These are phyloP conservation scores for Pyrenophora seminiperda DNA, from an alignment of 2,329 filamentous ascomycete genomes.

Conservation along the genomic window DNA sequence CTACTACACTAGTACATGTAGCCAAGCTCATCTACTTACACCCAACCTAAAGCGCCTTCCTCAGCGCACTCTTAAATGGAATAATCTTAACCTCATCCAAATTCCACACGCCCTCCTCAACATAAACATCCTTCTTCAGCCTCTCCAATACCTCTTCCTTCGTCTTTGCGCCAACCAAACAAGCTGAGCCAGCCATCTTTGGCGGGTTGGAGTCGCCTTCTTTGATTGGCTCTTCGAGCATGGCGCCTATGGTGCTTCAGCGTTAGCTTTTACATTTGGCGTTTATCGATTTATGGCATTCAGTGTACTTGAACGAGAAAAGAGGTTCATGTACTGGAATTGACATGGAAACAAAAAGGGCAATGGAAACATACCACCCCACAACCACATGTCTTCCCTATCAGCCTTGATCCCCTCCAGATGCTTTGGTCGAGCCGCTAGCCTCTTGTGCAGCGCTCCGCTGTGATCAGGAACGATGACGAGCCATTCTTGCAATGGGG, in stretches of 20 bases:
- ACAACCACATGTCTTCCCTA: constrained; percentile 42
- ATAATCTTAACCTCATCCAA: constrained; percentile 55
- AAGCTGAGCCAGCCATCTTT: constrained; percentile 74
- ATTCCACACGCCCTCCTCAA: constrained; percentile 78
- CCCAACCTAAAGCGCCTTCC: constrained; percentile 47
- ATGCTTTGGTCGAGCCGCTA: constrained; percentile 50
- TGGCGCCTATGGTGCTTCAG: constrained; percentile 30
- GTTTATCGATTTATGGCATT: too few relatives aligned
- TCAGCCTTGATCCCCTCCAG: constrained; percentile 38
- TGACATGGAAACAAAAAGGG: neutral
- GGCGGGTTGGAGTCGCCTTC: constrained; percentile 63
- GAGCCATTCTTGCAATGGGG: constrained; percentile 54
- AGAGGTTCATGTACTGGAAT: too few relatives aligned
- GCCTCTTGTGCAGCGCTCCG: constrained; percentile 50
- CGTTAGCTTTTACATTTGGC: too few relatives aligned
- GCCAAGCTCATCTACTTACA: too few relatives aligned
- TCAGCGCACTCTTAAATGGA: constrained; percentile 55
- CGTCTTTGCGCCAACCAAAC: constrained; percentile 69
- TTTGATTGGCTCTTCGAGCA: constrained; percentile 52
- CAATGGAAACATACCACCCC: constrained; percentile 36
- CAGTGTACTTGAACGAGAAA: neutral
- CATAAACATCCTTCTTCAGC: constrained; percentile 75
- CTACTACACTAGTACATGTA: too few relatives aligned
- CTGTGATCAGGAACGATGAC: constrained; percentile 55
- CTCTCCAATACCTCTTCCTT: constrained; percentile 71